These are phyloP conservation scores for Backusella tarrabulga DNA, from an alignment of 192 early-diverging fungal genomes.

Conservation along the genomic window DNA sequence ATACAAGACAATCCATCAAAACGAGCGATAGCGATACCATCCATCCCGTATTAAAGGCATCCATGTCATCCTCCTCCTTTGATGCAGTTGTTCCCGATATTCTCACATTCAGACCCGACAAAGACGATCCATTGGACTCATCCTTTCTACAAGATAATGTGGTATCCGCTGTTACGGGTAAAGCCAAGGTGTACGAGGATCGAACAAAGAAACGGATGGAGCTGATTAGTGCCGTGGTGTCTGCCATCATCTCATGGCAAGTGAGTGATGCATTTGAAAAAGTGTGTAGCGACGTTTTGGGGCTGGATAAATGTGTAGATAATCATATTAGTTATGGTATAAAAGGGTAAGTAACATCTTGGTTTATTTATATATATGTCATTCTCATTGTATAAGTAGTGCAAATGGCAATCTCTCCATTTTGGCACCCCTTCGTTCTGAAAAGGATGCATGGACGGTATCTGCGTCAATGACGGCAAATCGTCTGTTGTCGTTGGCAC, in stretches of 20 bases:
- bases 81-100: slow-evolving; percentile 22
- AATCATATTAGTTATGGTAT: slow-evolving; percentile 35
- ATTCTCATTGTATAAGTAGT: slow-evolving; percentile 29
- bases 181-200: neutral
- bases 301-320: neutral
- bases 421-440: slow-evolving; percentile 42
- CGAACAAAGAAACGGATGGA: slow-evolving; percentile 10
- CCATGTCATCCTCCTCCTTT: slow-evolving; percentile 20
- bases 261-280: slow-evolving; percentile 50
- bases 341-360: slow-evolving; percentile 39
- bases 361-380: neutral
- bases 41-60: slow-evolving; percentile 8
- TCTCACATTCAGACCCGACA: slow-evolving; percentile 16
- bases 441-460: slow-evolving; percentile 50
- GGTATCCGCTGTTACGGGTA: neutral
- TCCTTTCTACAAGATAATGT: neutral
- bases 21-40: neutral
- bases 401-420: slow-evolving; percentile 68
- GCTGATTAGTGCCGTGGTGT: slow-evolving; percentile 31
- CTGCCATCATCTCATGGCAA: slow-evolving; percentile 52
- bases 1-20: slow-evolving; percentile 3
- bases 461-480: slow-evolving; percentile 66
- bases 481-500: slow-evolving; percentile 62
- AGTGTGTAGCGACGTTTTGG: slow-evolving; percentile 29
- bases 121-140: slow-evolving; percentile 23